Evolutionary conservation across 83 land plant genomes (phyloP).

Genomic region (Diphasiastrum complanatum): DNA sequence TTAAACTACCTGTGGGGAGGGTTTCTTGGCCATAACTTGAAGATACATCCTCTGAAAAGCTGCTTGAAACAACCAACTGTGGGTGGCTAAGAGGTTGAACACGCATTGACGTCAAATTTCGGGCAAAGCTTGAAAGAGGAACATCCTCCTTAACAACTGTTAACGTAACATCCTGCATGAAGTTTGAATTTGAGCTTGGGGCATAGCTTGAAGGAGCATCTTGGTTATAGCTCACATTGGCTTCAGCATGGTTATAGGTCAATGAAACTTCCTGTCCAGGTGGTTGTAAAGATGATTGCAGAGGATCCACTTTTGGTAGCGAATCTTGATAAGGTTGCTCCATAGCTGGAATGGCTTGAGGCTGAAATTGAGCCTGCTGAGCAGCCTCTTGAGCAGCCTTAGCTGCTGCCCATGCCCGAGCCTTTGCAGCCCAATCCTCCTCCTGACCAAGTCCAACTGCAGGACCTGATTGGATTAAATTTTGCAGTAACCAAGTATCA

Average conservation of each 20-base stretch:
- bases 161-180: slow-evolving; percentile 6
- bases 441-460: slow-evolving; percentile 10
- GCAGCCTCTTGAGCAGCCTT: slow-evolving; percentile 20
- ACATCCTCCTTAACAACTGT: slow-evolving; percentile 13
- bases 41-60: slow-evolving; percentile 26
- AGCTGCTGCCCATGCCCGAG: slow-evolving; percentile 23
- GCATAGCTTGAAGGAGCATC: slow-evolving; percentile 8
- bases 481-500: too few relatives aligned
- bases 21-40: slow-evolving; percentile 18
- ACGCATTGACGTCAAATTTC: not conserved
- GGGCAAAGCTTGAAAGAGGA: slow-evolving; percentile 3
- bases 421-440: slow-evolving; percentile 30
- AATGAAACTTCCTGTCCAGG: slow-evolving; percentile 10
- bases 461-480: too few relatives aligned
- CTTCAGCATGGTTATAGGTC: slow-evolving; percentile 15
- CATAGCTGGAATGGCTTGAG: not conserved
- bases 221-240: slow-evolving; percentile 11
- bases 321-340: slow-evolving; percentile 18
- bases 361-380: slow-evolving; percentile 12
- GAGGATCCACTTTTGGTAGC: slow-evolving; percentile 11
- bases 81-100: slow-evolving; percentile 8
- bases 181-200: slow-evolving; percentile 3
- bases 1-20: slow-evolving; percentile 19
- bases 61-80: slow-evolving; percentile 24
- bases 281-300: slow-evolving; percentile 17